A percentile compares a stretch with the other conserved stretches of the same genome.
Evolutionary conservation across 2,329 filamentous ascomycete species (phyloP).

Genomic region (Pseudogymnoascus sp.): DNA sequence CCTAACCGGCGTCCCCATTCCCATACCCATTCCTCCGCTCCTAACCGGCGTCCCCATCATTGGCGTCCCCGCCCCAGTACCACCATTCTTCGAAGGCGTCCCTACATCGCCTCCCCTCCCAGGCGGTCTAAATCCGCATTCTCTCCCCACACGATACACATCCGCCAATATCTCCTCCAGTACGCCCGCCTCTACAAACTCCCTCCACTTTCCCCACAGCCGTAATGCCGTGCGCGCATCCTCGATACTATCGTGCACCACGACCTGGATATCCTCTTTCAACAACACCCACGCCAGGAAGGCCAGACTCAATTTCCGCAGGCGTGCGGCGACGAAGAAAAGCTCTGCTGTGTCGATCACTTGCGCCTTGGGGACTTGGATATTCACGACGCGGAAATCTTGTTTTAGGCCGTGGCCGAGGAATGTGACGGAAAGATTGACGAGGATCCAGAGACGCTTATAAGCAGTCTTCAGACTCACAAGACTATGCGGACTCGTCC

Average conservation of each 20-base stretch:
- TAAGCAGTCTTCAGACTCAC: slow-evolving; percentile 86
- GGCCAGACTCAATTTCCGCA: slow-evolving; percentile 82
- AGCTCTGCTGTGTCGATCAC: slow-evolving; percentile 91
- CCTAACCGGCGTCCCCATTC: not conserved
- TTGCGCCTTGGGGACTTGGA: slow-evolving; percentile 83
- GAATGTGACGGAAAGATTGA: slow-evolving; percentile 91
- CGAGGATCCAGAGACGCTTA: slow-evolving; percentile 94
- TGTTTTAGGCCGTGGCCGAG: slow-evolving; percentile 89
- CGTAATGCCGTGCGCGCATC: slow-evolving; percentile 87
- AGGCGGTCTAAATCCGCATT: slow-evolving; percentile 52
- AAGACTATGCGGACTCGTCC: slow-evolving; percentile 72
- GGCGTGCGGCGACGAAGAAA: slow-evolving; percentile 74
- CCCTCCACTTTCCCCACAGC: slow-evolving; percentile 81
- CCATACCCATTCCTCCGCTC: not conserved
- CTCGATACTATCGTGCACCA: slow-evolving; percentile 91
- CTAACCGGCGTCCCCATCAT: not conserved
- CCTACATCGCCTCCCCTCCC: not conserved
- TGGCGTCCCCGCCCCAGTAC: not conserved
- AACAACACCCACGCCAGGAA: slow-evolving; percentile 89
- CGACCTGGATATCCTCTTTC: slow-evolving; percentile 87
- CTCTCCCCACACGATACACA: slow-evolving; percentile 65
- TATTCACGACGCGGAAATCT: slow-evolving; percentile 97
- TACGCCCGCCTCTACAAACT: slow-evolving; percentile 81
- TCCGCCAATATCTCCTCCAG: slow-evolving; percentile 78
- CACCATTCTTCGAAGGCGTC: not conserved